Base-by-base conservation (phyloP, 495 filamentous ascomycete species). In the Podospora australis region DNA sequence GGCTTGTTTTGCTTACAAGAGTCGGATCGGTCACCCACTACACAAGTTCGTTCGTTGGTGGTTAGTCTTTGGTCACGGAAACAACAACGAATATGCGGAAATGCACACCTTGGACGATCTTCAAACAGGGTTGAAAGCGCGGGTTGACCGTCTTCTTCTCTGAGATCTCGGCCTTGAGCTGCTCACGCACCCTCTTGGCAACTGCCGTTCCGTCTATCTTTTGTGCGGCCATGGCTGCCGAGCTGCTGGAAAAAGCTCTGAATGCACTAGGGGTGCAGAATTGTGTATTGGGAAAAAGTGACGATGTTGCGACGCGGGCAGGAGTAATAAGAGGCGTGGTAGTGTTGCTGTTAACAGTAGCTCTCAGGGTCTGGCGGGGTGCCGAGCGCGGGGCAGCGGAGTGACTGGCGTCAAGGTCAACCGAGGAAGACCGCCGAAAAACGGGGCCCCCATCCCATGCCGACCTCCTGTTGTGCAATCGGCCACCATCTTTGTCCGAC, bases 181-280 rank as follows among this genome's bases (percentile, higher is more conserved):
- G 75, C 68, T 86, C 85, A 42, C 92, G 82, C 60, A 98, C 95
- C 53, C 68, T 78, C 71, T 87, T 90, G 36, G 94, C 94, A 70
- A 96, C 90, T 54, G 86, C 87, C 23, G 86, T 96, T 66, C 92
- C 92, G 71, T 98, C 91, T 61, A 98, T 92, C 74, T 87, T 96
- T 61, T 81, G 78, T 52, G 88, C 91, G 55, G 81, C 79, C 88
- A 94, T 95, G 48, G 72, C 71, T 57, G 70, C 73, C 59, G 49
- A 49, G 49, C 76, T 80, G 57, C 60, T 67, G 23, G 62, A 66
- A 53, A 68, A 70, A 22, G 47, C 25, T 41, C 58, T 55, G 50
- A 30, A 25, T 22, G 14, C 11, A 34, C 17, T 35, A 21, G 29
- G 17, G 29, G 26, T 41, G 36, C 7, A 45, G 40, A 40, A n/a